Evolutionary conservation across 2,329 filamentous ascomycete genomes (phyloP), one percentile per base, ranked within the genome.

Genomic region (Nigrograna mackinnonii): DNA sequence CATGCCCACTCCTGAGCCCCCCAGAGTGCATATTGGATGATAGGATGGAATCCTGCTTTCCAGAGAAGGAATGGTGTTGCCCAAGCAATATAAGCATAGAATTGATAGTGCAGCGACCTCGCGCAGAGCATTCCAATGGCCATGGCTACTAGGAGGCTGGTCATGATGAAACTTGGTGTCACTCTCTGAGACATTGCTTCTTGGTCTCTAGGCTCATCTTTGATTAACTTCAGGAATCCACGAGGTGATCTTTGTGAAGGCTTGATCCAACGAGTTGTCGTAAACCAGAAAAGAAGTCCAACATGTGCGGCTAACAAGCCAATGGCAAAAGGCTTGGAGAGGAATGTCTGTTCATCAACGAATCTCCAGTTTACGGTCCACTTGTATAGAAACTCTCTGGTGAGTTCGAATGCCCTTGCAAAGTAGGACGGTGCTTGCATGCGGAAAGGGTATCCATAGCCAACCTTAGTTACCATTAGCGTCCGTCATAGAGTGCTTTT

Each of bases 351-450:
- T 69, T 96, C 91, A 13, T 87, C 85, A n/a, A 96, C 72, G 66
- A 97, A 97, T 40, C 91, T 84, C 94, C 94, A 99, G 69, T 99
- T 99, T 54, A 99, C 94, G 0, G 94, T 99, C 94, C 94, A 99
- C 71, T 92, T 91, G 77, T 92, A 97, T 58, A 96, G 79, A 72
- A 99, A 99, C 57, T 89, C 84, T 41, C 94, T 80, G 35, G 88
- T 91, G 44, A 99, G 79, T 72, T 99, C 91, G 64, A 99, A 99
- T 0, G 94, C 91, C 50, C 87, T 79, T 35, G 82, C 80, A 14
- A 95, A 64, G 65, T 99, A 99, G 20, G 85, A 88, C 45, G 71
- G 68, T 16, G 84, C 70, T 54, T 90, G 86, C 30, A 73, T 73
- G 37, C 71, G 66, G 70, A 96, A 97, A 0, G 91, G 90, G 32